phyloP scores from a whole-genome alignment of 2,329 filamentous ascomycete species.

The Fusarium marasasianum region DNA sequence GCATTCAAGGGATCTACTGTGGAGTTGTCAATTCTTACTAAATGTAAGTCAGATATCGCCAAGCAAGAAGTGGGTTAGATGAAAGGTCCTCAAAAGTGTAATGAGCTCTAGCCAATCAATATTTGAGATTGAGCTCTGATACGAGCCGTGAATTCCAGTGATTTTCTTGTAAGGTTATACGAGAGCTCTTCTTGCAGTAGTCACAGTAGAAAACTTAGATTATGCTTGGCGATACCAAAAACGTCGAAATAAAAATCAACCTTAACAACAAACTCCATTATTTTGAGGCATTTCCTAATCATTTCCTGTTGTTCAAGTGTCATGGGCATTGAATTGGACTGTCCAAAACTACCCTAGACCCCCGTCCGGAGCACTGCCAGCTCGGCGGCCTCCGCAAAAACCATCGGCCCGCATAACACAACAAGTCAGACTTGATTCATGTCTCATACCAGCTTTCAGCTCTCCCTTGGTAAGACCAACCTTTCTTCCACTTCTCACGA shows the following conservation, averaged over 20 bases:
- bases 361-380: neutral
- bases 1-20: neutral
- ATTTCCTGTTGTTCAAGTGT: neutral
- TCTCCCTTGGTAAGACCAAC: slow-evolving; percentile 26
- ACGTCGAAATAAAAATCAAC: too few relatives aligned
- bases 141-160: neutral
- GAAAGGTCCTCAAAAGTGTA: neutral
- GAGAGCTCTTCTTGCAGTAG: neutral
- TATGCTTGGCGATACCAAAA: neutral
- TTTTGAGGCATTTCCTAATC: neutral
- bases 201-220: neutral
- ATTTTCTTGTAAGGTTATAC: neutral
- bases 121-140: fast-evolving
- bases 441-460: slow-evolving; percentile 29
- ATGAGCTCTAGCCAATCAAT: neutral
- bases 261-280: neutral
- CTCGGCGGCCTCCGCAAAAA: slow-evolving; percentile 9
- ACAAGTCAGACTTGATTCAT: neutral
- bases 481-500: neutral
- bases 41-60: neutral
- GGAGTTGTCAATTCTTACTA: neutral
- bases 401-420: slow-evolving; percentile 14
- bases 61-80: neutral
- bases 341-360: neutral
- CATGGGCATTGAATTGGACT: neutral